These are phyloP conservation scores for Diversispora eburnea DNA, from an alignment of 192 early-diverging fungal species.

Conservation along the genomic window DNA sequence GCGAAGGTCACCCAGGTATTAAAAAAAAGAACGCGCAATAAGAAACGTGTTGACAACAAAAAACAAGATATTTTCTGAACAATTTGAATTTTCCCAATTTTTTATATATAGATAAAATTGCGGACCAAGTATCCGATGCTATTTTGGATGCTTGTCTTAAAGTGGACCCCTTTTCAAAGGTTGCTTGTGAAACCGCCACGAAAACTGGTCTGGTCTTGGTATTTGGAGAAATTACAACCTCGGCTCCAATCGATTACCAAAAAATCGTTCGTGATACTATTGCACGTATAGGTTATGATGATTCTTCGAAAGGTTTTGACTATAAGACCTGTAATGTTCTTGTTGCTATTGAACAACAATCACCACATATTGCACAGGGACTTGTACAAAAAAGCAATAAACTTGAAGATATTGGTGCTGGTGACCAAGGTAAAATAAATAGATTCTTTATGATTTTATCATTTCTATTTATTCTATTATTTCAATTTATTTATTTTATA, in stretches of 20 bases:
- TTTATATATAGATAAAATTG: constrained; percentile 85
- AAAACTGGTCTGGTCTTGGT: constrained; percentile 99
- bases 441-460: not conserved
- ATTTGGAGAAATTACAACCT: constrained; percentile 99
- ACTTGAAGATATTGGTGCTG: constrained; percentile 97
- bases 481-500: not conserved
- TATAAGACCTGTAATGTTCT: constrained; percentile 99
- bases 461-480: not conserved
- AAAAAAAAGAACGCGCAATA: constrained; percentile 18
- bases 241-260: constrained; percentile 97
- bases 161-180: constrained; percentile 95
- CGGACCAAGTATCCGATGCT: constrained; percentile 99
- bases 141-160: constrained; percentile 95
- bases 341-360: constrained; percentile 99
- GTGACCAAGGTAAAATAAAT: constrained; percentile 90
- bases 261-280: constrained; percentile 98
- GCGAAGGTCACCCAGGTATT: constrained; percentile 97
- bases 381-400: constrained; percentile 88
- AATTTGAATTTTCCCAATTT: not conserved
- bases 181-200: constrained; percentile 98
- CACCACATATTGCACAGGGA: constrained; percentile 98
- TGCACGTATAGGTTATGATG: constrained; percentile 99
- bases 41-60: not conserved
- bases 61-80: not conserved
- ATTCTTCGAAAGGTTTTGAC: constrained; percentile 98